These are phyloP conservation scores for Wallacemonas sp. DNA, from an alignment of 208 protist genomes.

Conservation along the genomic window DNA sequence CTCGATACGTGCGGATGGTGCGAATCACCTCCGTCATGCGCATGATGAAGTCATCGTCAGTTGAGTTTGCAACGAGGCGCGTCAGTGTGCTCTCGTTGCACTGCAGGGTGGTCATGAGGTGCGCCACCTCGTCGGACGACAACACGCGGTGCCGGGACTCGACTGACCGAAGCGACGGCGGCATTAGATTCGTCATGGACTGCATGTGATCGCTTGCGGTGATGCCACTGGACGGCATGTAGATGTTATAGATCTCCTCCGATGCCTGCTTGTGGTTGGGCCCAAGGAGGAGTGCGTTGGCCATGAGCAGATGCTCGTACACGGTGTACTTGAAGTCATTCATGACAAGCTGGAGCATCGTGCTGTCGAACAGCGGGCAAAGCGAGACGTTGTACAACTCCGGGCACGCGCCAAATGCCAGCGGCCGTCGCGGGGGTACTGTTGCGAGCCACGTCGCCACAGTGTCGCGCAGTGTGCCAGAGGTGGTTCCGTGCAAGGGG, in stretches of 20 bases:
- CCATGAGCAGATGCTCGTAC: conserved; percentile 72
- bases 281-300: conserved; percentile 32
- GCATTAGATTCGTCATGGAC: conserved; percentile 42
- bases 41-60: conserved; percentile 38
- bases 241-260: conserved; percentile 40
- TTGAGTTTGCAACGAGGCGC: conserved; percentile 29
- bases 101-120: conserved; percentile 17
- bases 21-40: conserved; percentile 35
- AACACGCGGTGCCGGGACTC: not conserved
- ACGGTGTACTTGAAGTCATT: conserved; percentile 31
- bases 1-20: conserved; percentile 24
- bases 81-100: conserved; percentile 28
- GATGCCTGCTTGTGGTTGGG: conserved; percentile 12
- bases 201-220: conserved; percentile 47
- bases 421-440: not conserved
- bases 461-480: conserved; percentile 26
- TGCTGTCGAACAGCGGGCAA: conserved; percentile 47
- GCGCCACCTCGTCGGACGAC: conserved; percentile 12
- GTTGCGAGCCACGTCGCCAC: conserved; percentile 12
- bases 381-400: conserved; percentile 17
- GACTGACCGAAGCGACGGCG: conserved; percentile 14
- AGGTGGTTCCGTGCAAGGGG: conserved; percentile 33
- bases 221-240: conserved; percentile 42
- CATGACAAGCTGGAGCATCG: conserved; percentile 29
- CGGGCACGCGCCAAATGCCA: conserved; percentile 8